Evolutionary conservation across 2,329 filamentous ascomycete genomes (phyloP).

Genomic region (Venturia oleaginea): DNA sequence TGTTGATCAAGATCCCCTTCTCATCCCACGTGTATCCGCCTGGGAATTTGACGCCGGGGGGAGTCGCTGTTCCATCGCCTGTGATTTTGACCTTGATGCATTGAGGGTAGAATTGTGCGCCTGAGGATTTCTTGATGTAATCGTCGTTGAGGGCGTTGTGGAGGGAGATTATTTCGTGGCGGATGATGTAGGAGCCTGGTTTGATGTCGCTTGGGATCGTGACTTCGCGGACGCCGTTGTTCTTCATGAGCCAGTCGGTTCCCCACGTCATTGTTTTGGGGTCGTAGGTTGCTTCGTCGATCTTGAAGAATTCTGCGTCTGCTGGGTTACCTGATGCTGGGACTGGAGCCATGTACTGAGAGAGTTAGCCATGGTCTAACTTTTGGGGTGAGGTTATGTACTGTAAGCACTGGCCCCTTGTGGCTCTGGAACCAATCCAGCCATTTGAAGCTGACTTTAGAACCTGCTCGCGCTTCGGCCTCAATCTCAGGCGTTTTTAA

Average conservation of each 20-base stretch:
- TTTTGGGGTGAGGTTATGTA: background rate
- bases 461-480: background rate
- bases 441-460: background rate
- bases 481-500: background rate
- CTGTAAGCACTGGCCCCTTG: background rate
- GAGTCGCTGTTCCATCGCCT: constrained; percentile 2
- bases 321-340: background rate
- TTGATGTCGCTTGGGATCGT: constrained; percentile 36
- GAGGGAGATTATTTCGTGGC: constrained; percentile 45
- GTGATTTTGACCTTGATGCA: constrained; percentile 30
- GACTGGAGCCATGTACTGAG: background rate
- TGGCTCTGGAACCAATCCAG: constrained; percentile 3
- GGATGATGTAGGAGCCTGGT: constrained; percentile 43
- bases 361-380: background rate
- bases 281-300: constrained; percentile 4
- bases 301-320: constrained; percentile 7
- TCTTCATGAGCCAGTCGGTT: background rate
- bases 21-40: constrained; percentile 7
- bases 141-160: constrained; percentile 31
- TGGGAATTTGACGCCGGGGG: background rate
- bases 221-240: constrained; percentile 37
- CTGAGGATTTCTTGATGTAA: constrained; percentile 18
- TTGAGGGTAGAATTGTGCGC: constrained; percentile 44
- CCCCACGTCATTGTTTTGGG: constrained; percentile 4
- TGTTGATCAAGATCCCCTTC: constrained; percentile 1